A percentile compares a stretch with the other conserved stretches of the same genome.
Evolutionary conservation across 78 protist genomes (phyloP).

Genomic region (Dictyostelium purpureum): DNA sequence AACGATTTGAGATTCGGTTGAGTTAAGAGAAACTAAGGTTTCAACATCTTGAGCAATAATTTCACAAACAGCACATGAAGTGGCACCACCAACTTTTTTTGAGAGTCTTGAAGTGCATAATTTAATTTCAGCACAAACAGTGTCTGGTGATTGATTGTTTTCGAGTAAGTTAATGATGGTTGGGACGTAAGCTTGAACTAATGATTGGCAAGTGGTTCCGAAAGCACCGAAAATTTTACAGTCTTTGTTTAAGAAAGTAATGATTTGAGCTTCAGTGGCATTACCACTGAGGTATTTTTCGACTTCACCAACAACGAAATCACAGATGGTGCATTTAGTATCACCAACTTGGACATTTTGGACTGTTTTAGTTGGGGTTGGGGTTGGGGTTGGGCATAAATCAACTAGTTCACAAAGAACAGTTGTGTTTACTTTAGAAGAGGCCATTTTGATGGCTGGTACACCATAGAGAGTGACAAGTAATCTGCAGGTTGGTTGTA

Average conservation of each 20-base stretch:
- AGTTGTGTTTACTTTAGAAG: not conserved
- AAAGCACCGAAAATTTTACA: conserved; percentile 15
- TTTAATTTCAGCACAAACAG: conserved; percentile 7
- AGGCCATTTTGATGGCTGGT: not conserved
- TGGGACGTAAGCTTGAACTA: conserved; percentile 13
- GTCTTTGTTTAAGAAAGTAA: not conserved
- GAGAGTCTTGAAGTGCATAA: not conserved
- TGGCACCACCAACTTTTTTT: not conserved
- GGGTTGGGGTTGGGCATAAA: not conserved
- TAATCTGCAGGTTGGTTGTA: not conserved
- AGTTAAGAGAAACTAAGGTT: not conserved
- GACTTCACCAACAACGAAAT: not conserved
- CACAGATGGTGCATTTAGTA: conserved; percentile 1
- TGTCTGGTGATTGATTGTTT: not conserved
- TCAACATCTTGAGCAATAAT: not conserved
- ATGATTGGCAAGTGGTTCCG: not conserved
- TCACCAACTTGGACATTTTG: not conserved
- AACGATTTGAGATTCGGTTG: conserved; percentile 10
- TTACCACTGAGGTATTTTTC: not conserved
- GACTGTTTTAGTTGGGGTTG: too few relatives aligned
- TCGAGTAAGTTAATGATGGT: not conserved
- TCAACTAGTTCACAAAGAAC: not conserved
- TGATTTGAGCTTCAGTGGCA: conserved; percentile 20
- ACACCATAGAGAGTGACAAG: not conserved
- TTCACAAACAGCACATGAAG: not conserved